These are phyloP conservation scores for Brassica cretica DNA, from an alignment of 345 rosid genomes.

Conservation along the genomic window DNA sequence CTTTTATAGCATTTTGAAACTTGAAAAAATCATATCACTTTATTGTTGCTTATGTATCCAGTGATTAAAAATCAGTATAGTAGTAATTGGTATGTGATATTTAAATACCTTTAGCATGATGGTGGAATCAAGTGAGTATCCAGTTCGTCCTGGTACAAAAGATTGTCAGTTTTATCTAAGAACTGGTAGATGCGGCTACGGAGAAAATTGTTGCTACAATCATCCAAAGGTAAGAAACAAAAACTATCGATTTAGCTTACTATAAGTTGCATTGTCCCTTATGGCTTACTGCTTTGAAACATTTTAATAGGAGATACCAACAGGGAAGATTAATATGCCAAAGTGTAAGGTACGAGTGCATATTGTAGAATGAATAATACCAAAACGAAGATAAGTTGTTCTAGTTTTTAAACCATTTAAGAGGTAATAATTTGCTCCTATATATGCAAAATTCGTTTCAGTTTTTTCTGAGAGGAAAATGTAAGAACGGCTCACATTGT, in stretches of 20 bases:
- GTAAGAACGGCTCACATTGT: not conserved
- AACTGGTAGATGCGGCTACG: not conserved
- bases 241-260: not conserved
- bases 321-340: not conserved
- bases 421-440: not conserved
- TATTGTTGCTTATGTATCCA: not conserved
- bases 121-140: not conserved
- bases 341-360: conserved; percentile 10
- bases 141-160: not conserved
- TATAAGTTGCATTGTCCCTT: not conserved
- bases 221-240: conserved; percentile 5
- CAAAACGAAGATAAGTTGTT: not conserved
- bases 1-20: not conserved
- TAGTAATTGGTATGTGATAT: not conserved
- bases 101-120: not conserved
- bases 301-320: not conserved
- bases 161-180: not conserved
- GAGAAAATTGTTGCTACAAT: not conserved
- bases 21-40: not conserved
- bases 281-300: not conserved
- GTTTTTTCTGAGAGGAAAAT: not conserved
- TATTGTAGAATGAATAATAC: not conserved
- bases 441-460: not conserved
- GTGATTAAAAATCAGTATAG: not conserved
- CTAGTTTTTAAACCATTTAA: not conserved